phyloP scores from a whole-genome alignment of 768 basidiomycete species.

The Psilocybe azurescens region DNA sequence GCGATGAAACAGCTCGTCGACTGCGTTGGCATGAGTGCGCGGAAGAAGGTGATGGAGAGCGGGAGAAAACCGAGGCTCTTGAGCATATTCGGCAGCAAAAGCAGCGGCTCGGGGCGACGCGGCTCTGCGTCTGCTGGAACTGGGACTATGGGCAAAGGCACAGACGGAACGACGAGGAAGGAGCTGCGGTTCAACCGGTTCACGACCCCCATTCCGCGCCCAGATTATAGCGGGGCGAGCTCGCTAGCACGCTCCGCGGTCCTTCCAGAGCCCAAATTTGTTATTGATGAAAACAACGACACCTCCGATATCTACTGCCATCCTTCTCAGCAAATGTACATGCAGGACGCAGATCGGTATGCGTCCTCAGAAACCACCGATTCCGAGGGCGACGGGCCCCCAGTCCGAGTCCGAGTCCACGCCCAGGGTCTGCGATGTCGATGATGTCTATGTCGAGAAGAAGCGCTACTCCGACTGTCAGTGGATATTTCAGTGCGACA shows the following conservation, averaged over 20 bases:
- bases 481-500: conserved; percentile 27
- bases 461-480: conserved; percentile 59
- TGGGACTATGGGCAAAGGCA: conserved; percentile 11
- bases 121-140: conserved; percentile 7
- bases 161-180: conserved; percentile 46
- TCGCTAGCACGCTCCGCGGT: conserved; percentile 26
- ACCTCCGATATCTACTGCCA: conserved; percentile 17
- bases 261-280: neutral
- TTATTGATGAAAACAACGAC: neutral
- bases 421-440: conserved; percentile 80
- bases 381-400: conserved; percentile 58
- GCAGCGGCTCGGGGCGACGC: conserved; percentile 2
- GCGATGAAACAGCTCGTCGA: conserved; percentile 89
- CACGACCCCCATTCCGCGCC: conserved; percentile 38
- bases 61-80: conserved; percentile 75
- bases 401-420: conserved; percentile 78
- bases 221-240: conserved; percentile 36
- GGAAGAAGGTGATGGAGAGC: conserved; percentile 84
- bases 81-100: conserved; percentile 32
- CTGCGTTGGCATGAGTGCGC: conserved; percentile 85
- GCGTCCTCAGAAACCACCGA: conserved; percentile 39
- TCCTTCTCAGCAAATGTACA: neutral
- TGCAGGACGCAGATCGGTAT: neutral
- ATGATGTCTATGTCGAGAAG: conserved; percentile 62
- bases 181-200: conserved; percentile 54